These are phyloP conservation scores for Penicillium sp. DNA, from an alignment of 2,329 filamentous ascomycete species.

Conservation along the genomic window DNA sequence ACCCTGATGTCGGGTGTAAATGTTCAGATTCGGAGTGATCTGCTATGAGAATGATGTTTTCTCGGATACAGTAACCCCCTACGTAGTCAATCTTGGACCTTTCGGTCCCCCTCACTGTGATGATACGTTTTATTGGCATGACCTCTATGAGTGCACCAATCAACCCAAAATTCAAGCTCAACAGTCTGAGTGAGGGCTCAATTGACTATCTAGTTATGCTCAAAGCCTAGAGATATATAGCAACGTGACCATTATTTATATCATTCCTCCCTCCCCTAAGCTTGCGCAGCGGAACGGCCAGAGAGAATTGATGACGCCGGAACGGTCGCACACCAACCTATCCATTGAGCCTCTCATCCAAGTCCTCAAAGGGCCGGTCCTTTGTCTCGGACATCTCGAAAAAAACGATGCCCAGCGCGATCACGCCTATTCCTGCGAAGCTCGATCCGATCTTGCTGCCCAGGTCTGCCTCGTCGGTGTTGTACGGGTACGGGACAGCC, in stretches of 20 bases:
- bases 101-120: constrained; percentile 21
- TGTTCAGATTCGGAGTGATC: not conserved
- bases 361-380: not conserved
- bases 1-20: not conserved
- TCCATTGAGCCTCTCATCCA: constrained; percentile 5
- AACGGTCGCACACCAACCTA: constrained; percentile 1
- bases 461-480: no score
- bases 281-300: not conserved
- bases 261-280: not conserved
- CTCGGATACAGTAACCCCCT: constrained; percentile 2
- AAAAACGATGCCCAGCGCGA: no score
- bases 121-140: constrained; percentile 28
- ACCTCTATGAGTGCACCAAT: constrained; percentile 23
- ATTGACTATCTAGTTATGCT: not conserved
- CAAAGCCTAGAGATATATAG: not conserved
- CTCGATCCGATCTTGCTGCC: no score
- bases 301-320: constrained; percentile 4
- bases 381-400: no score
- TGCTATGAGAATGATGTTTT: constrained; percentile 10
- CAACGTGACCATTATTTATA: not conserved
- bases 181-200: constrained; percentile 29
- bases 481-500: no score
- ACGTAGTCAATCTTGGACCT: not conserved
- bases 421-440: no score
- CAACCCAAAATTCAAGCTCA: constrained; percentile 27